Base-by-base conservation (phyloP, 163 green algal genomes). In the Prototheca stagnorum region DNA sequence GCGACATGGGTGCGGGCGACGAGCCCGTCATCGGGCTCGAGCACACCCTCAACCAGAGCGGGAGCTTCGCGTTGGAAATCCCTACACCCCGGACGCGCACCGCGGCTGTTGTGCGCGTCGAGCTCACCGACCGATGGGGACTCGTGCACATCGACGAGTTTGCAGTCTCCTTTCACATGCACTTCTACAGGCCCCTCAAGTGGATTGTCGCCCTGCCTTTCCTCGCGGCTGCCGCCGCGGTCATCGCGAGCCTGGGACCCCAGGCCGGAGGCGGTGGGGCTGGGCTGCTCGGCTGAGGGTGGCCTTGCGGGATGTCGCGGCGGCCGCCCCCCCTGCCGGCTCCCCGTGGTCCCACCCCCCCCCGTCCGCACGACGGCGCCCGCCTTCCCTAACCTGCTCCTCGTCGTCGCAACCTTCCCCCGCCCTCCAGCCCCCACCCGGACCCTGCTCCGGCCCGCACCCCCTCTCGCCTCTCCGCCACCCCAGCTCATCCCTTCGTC, bases 171-270 rank as follows among this genome's bases (percentile, higher is more conserved):
- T 96, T 98, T 70, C 83, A 98, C 71, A 75, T 94, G 46, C 77
- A 92, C 67, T 94, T 85, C 65, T 82, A 95, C 65, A 81, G 82
- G 33, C 56, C 88, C 33, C 67, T 92, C 22, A 92, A 94, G 71
- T 92, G 77, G 78, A 53, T 85, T 21, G 62, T 86, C n/a, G 74
- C 68, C 3, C 42, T 70, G 44, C 81, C 81, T n/a, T 70, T 88
- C 39, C 47, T 65, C 5, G 42, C 54, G 0, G 77, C 74, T 56
- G 59, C 56, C 3, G 17, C 67, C 2, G 54, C 51, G 9, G 39
- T 73, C 17, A 33, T 77, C 8, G 48, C 27, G 12, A 52, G 50
- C 36, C 20, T 34, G 21, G n/a, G n/a, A n/a, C n/a, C n/a, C n/a
- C n/a, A n/a, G n/a, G n/a, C n/a, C n/a, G n/a, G n/a, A n/a, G n/a